Percentiles rank a stretch among this genome's conserved stretches.
phyloP scores from a whole-genome alignment of 352 stramenopile species.

The Blastocystis sp. region DNA sequence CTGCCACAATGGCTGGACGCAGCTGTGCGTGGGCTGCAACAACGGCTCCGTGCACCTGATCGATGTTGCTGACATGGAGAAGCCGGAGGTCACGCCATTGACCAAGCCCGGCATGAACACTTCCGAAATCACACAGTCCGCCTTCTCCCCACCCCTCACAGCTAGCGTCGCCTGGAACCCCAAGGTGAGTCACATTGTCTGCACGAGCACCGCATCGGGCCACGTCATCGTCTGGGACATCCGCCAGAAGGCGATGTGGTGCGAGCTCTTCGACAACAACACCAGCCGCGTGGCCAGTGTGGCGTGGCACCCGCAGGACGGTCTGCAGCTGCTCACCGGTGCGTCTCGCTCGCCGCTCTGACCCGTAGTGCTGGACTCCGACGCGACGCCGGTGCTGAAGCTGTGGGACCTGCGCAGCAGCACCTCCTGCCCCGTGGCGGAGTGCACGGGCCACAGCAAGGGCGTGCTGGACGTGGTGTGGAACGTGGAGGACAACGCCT shows the following conservation, averaged over 20 bases:
- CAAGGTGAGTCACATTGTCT: conserved; percentile 93
- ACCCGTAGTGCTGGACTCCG: conserved; percentile 81
- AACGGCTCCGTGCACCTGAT: conserved; percentile 29
- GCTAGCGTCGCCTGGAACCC: conserved; percentile 89
- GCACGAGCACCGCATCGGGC: conserved; percentile 87
- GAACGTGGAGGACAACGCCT: conserved; percentile 88
- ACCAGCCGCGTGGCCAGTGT: conserved; percentile 84
- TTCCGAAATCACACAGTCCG: conserved; percentile 51
- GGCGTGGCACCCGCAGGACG: conserved; percentile 93
- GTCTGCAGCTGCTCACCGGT: conserved; percentile 88
- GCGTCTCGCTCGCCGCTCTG: neutral
- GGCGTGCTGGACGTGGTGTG: conserved; percentile 92
- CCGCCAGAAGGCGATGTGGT: conserved; percentile 95
- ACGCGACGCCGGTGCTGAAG: conserved; percentile 90
- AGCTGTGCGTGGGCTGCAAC: conserved; percentile 35
- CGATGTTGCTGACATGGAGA: neutral
- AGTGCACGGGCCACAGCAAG: conserved; percentile 88
- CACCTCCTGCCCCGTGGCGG: conserved; percentile 89
- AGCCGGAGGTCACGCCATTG: neutral
- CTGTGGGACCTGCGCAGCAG: conserved; percentile 95
- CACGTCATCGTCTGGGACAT: conserved; percentile 93
- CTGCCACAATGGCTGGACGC: conserved; percentile 14
- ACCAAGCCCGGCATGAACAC: conserved; percentile 37
- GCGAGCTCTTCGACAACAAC: conserved; percentile 85
- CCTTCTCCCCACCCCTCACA: neutral